These are phyloP conservation scores for Pinus taeda DNA, from an alignment of 75 land plant genomes.

Conservation along the genomic window DNA sequence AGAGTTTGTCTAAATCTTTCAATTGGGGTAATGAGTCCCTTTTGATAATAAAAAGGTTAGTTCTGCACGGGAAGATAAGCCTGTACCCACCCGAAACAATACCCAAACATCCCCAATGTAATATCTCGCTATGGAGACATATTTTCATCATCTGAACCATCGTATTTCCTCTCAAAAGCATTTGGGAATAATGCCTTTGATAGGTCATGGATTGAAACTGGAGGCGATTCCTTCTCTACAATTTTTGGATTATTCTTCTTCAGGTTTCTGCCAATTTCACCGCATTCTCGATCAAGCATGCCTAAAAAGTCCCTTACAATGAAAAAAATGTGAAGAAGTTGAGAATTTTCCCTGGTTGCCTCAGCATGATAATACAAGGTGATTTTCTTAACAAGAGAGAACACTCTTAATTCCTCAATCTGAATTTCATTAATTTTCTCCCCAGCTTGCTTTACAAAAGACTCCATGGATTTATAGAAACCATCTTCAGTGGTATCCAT, in stretches of 20 bases:
- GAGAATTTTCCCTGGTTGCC: constrained; percentile 9
- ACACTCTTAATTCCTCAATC: constrained; percentile 20
- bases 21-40: not conserved
- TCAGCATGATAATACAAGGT: constrained; percentile 41
- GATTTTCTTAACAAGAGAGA: constrained; percentile 25
- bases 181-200: not conserved
- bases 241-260: constrained; percentile 9
- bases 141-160: constrained; percentile 9
- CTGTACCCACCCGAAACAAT: not conserved
- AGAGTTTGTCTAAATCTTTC: not conserved
- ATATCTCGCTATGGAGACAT: not conserved
- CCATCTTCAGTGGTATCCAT: constrained; percentile 17
- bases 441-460: constrained; percentile 28
- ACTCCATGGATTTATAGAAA: constrained; percentile 23
- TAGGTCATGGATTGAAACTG: not conserved
- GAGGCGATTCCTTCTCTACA: not conserved
- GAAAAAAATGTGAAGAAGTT: constrained; percentile 29
- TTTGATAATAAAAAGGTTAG: too few relatives aligned
- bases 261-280: constrained; percentile 24
- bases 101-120: not conserved
- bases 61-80: not conserved
- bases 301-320: constrained; percentile 32
- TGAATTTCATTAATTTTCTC: constrained; percentile 14
- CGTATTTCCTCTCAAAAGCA: not conserved
- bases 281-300: constrained; percentile 43